Base-by-base conservation (phyloP, 225 moss, liverwort and hornwort genomes). In the Pseudoscleropodium purum region DNA sequence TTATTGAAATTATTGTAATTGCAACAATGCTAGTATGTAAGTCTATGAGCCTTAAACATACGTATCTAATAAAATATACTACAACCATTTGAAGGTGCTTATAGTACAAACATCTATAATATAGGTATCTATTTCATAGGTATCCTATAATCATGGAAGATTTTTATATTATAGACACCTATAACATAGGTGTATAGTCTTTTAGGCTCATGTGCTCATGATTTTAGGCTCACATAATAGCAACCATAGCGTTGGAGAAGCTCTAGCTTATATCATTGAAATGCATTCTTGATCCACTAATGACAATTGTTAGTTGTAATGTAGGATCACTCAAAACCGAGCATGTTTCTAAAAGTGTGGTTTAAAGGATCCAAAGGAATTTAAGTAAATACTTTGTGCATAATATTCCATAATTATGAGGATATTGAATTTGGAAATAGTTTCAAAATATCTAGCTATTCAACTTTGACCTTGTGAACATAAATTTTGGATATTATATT, bases 321-420 rank as follows among this genome's bases (percentile, higher is more conserved):
- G 7, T 75, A 30, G 30, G 18, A 75, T 45, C 3, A 2, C 11
- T 45, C 10, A 47, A 75, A 75, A 18, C 0, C 3, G 1, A 75
- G 10, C 2, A 45, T 11, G 1, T 45, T 45, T 74, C 2, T 1
- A 18, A 74, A 74, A 73, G 15, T 0, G 0, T 27, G 3, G 5
- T 74, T 74, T 47, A 10, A 74, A 17, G 3, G 27, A 29, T 17
- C 0, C 6, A 74, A 6, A 45, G 2, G 3, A 75, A 47, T 47
- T 15, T 43, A 47, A 30, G 4, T 11, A 30, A 18, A 47, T 17
- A 6, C 17, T 18, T 75, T 1, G 0, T 4, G 18, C 4, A 45
- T 5, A 75, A 47, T 74, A 6, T 45, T 74, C 1, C 1, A 9
- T 10, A 73, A 26, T 13, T 61, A 63, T 10, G 3, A 27, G 0